Evolutionary conservation across 805 yeast species (phyloP), one percentile per base, ranked within the genome.

Genomic region (Metschnikowia kofuensis): DNA sequence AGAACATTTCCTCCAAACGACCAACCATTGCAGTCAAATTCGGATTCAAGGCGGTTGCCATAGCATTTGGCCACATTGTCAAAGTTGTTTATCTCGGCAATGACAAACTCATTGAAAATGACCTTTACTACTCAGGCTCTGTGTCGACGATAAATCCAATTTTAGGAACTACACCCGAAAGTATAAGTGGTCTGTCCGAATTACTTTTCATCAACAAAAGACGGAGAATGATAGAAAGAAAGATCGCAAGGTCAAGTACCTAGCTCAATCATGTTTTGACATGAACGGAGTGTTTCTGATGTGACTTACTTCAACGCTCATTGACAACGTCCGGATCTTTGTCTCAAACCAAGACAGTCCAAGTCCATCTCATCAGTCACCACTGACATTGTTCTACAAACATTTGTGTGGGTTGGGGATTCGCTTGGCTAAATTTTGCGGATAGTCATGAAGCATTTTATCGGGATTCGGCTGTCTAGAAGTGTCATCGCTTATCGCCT

Each of bases 41-140:
- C 61, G 96, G 96, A 0, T 88, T 80, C 60, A 87, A 88, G 58
- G 78, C 94, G 0, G 80, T 87, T 16, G 84, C 87, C 35, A 84
- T 85, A 27, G 83, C 83, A 27, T 84, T 87, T 63, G 95, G 94
- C 30, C 85, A 84, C 55, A 64, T 79, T 14, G 77, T 89, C 77
- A 84, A 85, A 61, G 77, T 89, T 31, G 67, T 89, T 30, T 87
- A 85, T 60, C 72, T 87, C 53, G 96, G 96, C 7, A 84, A 80
- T 57, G 89, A 85, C 49, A 88, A 85, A 52, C 70, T 85, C 52
- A 78, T 85, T 27, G 85, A 83, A 54, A 78, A 78, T 44, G 83
- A 80, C 38, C 75, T 78, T 34, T 75, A 78, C 50, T 77, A 73
- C 50, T 66, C 69, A 5, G 75, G 61, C 62, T 72, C 61, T 60